Evolutionary conservation across 805 yeast species (phyloP).

Genomic region (Cyberlindnera americana): DNA sequence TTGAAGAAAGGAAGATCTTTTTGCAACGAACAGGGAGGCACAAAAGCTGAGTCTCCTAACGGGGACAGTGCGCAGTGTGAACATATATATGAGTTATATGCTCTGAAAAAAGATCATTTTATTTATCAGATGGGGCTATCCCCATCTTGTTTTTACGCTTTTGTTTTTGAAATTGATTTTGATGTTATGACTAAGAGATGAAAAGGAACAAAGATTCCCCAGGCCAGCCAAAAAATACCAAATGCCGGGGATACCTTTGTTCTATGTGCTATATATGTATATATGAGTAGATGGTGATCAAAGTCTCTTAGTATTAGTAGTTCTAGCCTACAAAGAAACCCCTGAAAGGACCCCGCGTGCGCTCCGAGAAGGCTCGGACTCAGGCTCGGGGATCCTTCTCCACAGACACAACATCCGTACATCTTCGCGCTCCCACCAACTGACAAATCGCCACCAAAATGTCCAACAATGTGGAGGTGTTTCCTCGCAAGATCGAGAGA

Average conservation of each 20-base stretch:
- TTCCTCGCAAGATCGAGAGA: background rate
- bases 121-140: background rate
- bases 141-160: background rate
- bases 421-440: conserved; percentile 3
- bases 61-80: too few relatives aligned
- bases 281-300: too few relatives aligned
- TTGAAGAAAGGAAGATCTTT: conserved; percentile 1
- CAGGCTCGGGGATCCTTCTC: too few relatives aligned
- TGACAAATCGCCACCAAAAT: conserved; percentile 13
- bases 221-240: too few relatives aligned
- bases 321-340: too few relatives aligned
- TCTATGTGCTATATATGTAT: too few relatives aligned
- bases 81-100: too few relatives aligned
- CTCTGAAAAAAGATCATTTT: background rate
- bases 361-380: too few relatives aligned
- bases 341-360: too few relatives aligned
- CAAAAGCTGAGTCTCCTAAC: too few relatives aligned
- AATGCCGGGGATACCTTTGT: too few relatives aligned
- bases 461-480: conserved; percentile 5
- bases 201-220: background rate
- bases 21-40: background rate
- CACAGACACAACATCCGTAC: conserved; percentile 8
- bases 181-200: background rate
- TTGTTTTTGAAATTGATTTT: background rate
- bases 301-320: too few relatives aligned